phyloP scores from a whole-genome alignment of 495 filamentous ascomycete species.

The Elasticomyces elasticus region DNA sequence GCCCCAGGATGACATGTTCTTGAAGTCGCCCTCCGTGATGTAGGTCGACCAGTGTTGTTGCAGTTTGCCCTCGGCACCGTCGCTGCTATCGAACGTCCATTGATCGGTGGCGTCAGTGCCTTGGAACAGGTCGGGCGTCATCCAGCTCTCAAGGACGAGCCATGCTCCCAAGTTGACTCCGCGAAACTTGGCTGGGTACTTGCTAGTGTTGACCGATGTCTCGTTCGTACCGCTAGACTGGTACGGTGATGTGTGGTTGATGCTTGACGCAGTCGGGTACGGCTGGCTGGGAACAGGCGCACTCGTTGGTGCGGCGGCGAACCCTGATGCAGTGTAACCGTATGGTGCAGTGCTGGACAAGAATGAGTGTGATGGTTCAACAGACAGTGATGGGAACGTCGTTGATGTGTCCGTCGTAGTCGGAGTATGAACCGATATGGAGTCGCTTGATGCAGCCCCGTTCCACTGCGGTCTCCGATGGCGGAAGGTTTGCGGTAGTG shows the following conservation, averaged over 20 bases:
- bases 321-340: neutral
- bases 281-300: neutral
- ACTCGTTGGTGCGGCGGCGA: neutral
- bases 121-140: slow-evolving; percentile 29
- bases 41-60: slow-evolving; percentile 32
- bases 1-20: slow-evolving; percentile 29
- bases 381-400: neutral
- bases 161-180: slow-evolving; percentile 31
- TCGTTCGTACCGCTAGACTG: neutral
- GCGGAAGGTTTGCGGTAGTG: neutral
- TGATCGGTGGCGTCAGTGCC: slow-evolving; percentile 27
- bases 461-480: neutral
- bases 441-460: neutral
- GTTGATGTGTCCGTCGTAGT: neutral
- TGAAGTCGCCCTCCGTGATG: slow-evolving; percentile 33
- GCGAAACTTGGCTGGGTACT: slow-evolving; percentile 5
- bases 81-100: slow-evolving; percentile 29
- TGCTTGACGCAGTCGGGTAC: neutral
- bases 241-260: neutral
- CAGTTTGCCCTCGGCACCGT: slow-evolving; percentile 18
- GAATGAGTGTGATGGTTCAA: neutral
- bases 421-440: neutral
- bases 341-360: neutral
- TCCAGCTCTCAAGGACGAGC: slow-evolving; percentile 35
- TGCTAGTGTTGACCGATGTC: neutral